Base-by-base conservation (phyloP, 2,329 filamentous ascomycete genomes). In the Colletotrichum sp. region DNA sequence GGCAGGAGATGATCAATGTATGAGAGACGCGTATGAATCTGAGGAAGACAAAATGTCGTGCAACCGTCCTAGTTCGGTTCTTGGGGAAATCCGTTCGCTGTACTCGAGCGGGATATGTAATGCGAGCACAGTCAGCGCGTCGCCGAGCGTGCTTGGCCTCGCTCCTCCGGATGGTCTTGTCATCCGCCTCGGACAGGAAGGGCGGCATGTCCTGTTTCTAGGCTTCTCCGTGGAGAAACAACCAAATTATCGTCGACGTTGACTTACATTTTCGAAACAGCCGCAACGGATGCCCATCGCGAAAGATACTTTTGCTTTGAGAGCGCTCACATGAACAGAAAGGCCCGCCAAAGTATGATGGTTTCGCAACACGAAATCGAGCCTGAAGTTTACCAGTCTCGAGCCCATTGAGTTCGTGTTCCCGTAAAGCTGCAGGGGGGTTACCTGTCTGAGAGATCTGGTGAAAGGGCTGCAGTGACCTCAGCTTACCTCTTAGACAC, bases 41-140 rank as follows among this genome's bases (percentile, higher is more conserved):
- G 69, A 67, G 58, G 24, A 59, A 75, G 58, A 73, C 48, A 48
- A 24, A 30, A 75, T 36, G 69, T 64, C 34, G 69, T 75, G 63
- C 43, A 34, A 75, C 69, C 43, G 52, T 26, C 10, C 21, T 59
- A 32, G 32, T 36, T 55, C 30, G 32, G n/a, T 30, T 68, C 8
- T 61, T 72, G 69, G 69, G 62, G 56, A 58, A 64, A 68, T 38
- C 69, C 48, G 69, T 38, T 48, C 56, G 26, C 58, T n/a, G 18
- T 38, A 26, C 55, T 67, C 32, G 28, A 63, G 38, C 8, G 58
- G 70, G 56, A 59, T n/a, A 71, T 61, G 68, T 38, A 43, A 66
- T 52, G 43, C 43, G 36, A 66, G 43, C 58, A 75, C 73, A 73
- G 73, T 73, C 73, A 75, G 73, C 73, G 43, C 59, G 30, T 16